Base-by-base conservation (phyloP, 2,329 filamentous ascomycete species). In the Amauroascus niger region DNA sequence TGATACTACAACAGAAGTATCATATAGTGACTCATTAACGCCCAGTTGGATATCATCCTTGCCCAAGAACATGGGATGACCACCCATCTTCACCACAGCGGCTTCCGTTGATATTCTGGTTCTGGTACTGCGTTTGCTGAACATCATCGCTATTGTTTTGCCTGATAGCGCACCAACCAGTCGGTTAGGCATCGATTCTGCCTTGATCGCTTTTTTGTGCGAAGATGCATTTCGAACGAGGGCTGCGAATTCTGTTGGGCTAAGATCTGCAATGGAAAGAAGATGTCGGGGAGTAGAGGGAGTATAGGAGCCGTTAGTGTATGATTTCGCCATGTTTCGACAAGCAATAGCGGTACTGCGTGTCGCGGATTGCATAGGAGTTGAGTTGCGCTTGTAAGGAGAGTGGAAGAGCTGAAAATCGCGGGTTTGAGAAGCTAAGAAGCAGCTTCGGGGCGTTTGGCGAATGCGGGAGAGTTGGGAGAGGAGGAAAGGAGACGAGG, bases 41-140 rank as follows among this genome's bases (percentile, higher is more conserved):
- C 93, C 93, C 18, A 98, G 78, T 70, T 98, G 93, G 58, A 98
- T 98, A 67, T 98, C 93, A 53, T 94, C 85, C 67, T 90, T 93
- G 64, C 90, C 89, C 55, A 98, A 72, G 68, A 98, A 98, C 90
- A 98, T 96, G 20, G 93, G 84, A 63, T 95, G 86, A 0, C 91
- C 93, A 35, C 90, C 89, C 76, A 98, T 79, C 56, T 87, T 76
- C n/a, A 85, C 81, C 35, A 96, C 83, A 11, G 93, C 93, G 6
- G 86, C 86, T 75, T 98, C 93, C 1, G 90, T 96, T 1, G 89
- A 95, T 30, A 98, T 84, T 58, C 93, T 83, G 11, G 93, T 98
- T 56, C 93, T 82, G 11, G 93, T 98, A 63, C 87, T 94, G 61
- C 90, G 83, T 75, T 98, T 98, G 78, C 80, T 94, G 76, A 98